Base-by-base conservation (phyloP, 2,329 filamentous ascomycete species). In the Fusarium foetens region DNA sequence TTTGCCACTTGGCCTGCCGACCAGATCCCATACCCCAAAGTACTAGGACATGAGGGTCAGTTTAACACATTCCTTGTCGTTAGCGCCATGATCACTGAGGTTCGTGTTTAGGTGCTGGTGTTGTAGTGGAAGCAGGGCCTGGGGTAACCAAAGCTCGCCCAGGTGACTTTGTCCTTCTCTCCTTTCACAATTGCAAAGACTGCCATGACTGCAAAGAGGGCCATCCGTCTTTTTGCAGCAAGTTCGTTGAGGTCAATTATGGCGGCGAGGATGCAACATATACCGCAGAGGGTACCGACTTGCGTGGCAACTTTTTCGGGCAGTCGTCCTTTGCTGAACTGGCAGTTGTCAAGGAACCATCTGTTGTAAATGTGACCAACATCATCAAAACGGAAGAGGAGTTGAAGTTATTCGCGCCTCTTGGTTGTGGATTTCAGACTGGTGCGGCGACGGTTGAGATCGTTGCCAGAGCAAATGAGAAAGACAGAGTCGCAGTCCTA, bases 321-420 rank as follows among this genome's bases (percentile, higher is more conserved):
- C 57, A 59, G 5, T 59, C 45, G 6, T 59, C 57, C 5, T 59
- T 59, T 52, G 45, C 57, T 41, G 45, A 59, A 41, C 7, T 59
- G 17, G 45, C 57, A 21, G 27, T 59, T 33, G 57, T 53, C 10
- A 59, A 59, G 35, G 57, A 59, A 53, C 19, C 35, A 10, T 59
- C 57, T 9, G 27, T 59, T n/a, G 45, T 59, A 8, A 59, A 52
- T 14, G 45, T 59, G 2, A 33, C 45, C 13, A 27, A 21, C 8
- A 25, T 59, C 4, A 33, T 59, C 6, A 6, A 53, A 6, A 53
- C 5, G 17, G 57, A 59, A 14, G 45, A 59, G 8, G 57, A 59
- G 6, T 16, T 59, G 13, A 59, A 41, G 29, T 6, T 41, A 7
- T 53, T 59, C 13, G 57, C 45, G 1, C 57, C 57, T 1, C 19